Base-by-base conservation (phyloP, 2,329 filamentous ascomycete genomes). In the Cladophialophora immunda region DNA sequence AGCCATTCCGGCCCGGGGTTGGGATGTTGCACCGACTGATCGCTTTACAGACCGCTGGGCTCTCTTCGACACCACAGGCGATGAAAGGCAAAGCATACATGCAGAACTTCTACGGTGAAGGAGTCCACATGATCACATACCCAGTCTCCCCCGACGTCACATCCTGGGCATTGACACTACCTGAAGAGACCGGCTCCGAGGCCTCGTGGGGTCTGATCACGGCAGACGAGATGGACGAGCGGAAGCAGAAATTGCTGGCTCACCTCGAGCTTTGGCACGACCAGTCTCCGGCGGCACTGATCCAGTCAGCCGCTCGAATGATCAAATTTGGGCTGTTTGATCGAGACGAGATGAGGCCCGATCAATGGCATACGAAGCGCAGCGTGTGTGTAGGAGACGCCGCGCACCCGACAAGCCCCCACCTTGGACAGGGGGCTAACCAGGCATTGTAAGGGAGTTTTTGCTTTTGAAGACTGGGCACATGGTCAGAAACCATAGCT, bases 311-410 rank as follows among this genome's bases (percentile, higher is more conserved):
- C 6, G n/a, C 41, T 19, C 58, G 66, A 15, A 56, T 68, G 29
- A 68, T 68, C 62, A 68, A 68, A 25, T 68, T 68, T 47, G 66
- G 66, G 9, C n/a, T 68, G 7, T 68, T 58, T 45, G 66, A 68
- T 30, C 57, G 66, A 4, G 54, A 65, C 15, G 66, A 68, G 36
- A 65, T 68, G 62, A 47, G 25, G 7, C 58, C 66, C 4, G 58
- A 68, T 38, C 66, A 65, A 17, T 68, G 66, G 66, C 47, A 65
- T 34, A 62, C 66, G 1, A 30, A 25, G 34, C 38, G 62, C 17
- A 50, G 25, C 60, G 66, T 65, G 6, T 45, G 65, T 4, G 58
- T 60, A 1, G 66, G 66, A 13, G 66, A 68, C 55, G 66, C 66
- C 5, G 66, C 62, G 3, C 66, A 68, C 52, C 66, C 62, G 22